Evolutionary conservation across 192 early-diverging fungal genomes (phyloP), one percentile per base, ranked within the genome.

Genomic region (Coemansia erecta): DNA sequence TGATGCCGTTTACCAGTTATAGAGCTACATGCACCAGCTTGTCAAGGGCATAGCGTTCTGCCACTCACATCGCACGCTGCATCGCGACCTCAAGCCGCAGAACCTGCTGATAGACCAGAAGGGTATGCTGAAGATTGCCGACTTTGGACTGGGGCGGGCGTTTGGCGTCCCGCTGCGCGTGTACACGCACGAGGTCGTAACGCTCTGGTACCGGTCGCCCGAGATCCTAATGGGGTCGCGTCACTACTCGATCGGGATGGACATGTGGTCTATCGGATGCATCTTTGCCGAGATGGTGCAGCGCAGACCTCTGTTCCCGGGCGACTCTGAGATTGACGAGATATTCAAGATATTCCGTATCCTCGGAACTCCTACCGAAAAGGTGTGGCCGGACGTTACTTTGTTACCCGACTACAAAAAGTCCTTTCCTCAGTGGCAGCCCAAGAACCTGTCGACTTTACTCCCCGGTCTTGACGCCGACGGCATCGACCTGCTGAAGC

Each of bases 31-130:
- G 78, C 82, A 85, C 66, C 97, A 99, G 75, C 80, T 99, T 11
- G 58, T 94, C 63, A 84, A 85, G 61, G 97, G 95, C 14, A 69
- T 99, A 15, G 75, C 83, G 28, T 97, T 88, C 81, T 98, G 95
- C 64, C 97, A 99, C 74, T 84, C 86, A 33, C 87, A 85, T 60
- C 85, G 97, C n/a, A 91, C 97, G 53, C 73, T 99, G 24, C 97
- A 99, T 75, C 86, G 97, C 14, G 97, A 99, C 68, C 79, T 99
- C 45, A 99, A 99, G 61, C 97, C 95, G n/a, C 94, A 98, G 79
- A 99, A 99, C 71, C 61, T 98, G 71, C 83, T 99, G 31, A 95
- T 99, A 72, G 94, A 96, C 64, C 85, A 86, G 66, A 69, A 81
- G 0, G 89, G 91, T 2, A 92, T 83, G 68, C 81, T 99, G 33